A percentile compares a stretch with the other conserved stretches of the same genome.
Evolutionary conservation across 179 eudicot species (phyloP).

Genomic region (Dionaea muscipula): DNA sequence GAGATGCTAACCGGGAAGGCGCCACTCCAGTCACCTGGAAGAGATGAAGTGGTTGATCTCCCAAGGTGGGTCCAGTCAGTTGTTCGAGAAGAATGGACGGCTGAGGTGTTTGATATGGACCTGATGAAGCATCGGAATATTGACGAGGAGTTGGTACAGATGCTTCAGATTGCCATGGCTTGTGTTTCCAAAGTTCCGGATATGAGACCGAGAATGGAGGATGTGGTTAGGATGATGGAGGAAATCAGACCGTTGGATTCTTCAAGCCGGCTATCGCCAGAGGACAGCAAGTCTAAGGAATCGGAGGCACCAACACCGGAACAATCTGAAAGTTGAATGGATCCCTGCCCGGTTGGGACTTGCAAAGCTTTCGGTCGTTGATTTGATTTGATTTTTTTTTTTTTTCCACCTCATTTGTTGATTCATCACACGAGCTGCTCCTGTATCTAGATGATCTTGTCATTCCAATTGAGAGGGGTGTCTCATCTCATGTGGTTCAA

Average conservation of each 20-base stretch:
- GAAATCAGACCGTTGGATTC: conserved; percentile 1
- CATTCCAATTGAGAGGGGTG: too few species aligned
- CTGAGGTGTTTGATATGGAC: conserved; percentile 11
- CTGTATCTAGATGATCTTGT: too few species aligned
- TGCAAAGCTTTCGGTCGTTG: too few species aligned
- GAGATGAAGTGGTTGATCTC: conserved; percentile 7
- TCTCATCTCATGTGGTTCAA: too few species aligned
- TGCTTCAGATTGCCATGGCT: conserved; percentile 12
- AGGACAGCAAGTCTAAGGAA: not conserved
- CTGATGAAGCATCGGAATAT: conserved; percentile 4
- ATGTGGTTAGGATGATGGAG: conserved; percentile 20
- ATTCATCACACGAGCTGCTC: too few species aligned
- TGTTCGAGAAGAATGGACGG: conserved; percentile 13
- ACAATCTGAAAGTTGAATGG: not conserved
- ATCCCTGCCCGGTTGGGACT: too few species aligned
- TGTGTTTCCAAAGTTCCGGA: conserved; percentile 40
- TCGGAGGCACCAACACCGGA: not conserved
- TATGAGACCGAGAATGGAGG: conserved; percentile 52
- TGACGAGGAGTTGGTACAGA: conserved; percentile 16
- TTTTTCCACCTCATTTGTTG: too few species aligned
- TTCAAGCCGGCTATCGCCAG: not conserved
- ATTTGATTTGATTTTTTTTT: too few species aligned
- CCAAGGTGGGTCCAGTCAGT: conserved; percentile 11
- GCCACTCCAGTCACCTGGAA: conserved; percentile 1
- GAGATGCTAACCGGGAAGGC: conserved; percentile 13